Base-by-base conservation (phyloP, 441 rosid genomes). In the Pelargonium hybrid region DNA sequence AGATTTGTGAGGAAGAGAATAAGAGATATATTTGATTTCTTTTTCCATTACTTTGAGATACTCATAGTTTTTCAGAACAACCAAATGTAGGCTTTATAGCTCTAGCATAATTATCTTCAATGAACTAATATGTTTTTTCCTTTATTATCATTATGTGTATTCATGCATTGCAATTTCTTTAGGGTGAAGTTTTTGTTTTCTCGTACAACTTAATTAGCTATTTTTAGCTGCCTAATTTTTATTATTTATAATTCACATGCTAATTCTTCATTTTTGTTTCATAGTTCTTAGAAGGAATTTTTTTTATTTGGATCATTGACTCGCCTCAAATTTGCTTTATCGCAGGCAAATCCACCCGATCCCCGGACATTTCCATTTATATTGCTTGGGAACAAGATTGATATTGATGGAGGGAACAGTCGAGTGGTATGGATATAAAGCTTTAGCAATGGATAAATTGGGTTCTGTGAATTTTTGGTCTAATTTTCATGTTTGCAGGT, bases 331-430 rank as follows among this genome's bases (percentile, higher is more conserved):
- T n/a, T 56, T 4, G 13, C 75, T 66, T 45, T 41, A 7, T 45
- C 70, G 7, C 77, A 93, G 98, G 98, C 98, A 39, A 91, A 84
- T 69, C 97, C 95, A 6, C 73, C 92, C 41, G 92, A 86, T 75
- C 89, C 93, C 54, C 84, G 72, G 76, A 73, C 77, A 0, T 93
- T 93, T 69, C 98, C 98, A 1, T 88, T 93, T 73, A 86, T 87
- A 77, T 72, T 93, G 71, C 95, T 93, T 56, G 98, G 98, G 74
- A 93, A 90, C 86, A 93, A 93, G 86, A 86, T 93, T 83, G 98
- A 93, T 66, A 85, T 93, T 62, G 98, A 93, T 87, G 98, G 97
- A 72, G 98, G 98, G 74, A 93, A 91, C 70, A 93, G 96, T 74
- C 87, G 96, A 79, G 96, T 87, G 92, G 98, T 93, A 82, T 83